These are phyloP conservation scores for Toxicodendron radicans DNA, from an alignment of 345 rosid genomes.

Conservation along the genomic window DNA sequence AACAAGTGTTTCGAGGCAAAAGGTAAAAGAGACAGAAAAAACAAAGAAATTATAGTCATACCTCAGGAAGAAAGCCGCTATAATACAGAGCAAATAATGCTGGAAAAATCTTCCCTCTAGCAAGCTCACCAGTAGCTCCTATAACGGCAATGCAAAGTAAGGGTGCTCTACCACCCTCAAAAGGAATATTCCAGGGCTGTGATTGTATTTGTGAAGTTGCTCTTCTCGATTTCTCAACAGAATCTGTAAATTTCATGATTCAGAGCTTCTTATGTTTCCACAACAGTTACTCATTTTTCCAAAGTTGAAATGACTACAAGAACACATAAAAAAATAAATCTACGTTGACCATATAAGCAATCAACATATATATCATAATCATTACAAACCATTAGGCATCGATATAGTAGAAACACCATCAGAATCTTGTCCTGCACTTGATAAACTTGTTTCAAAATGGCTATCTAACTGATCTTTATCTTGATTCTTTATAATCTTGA, in stretches of 20 bases:
- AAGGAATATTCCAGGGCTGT: conserved; percentile 25
- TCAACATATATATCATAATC: not conserved
- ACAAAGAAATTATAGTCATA: conserved; percentile 20
- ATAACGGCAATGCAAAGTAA: conserved; percentile 73
- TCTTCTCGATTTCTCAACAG: conserved; percentile 17
- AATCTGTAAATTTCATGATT: conserved; percentile 20
- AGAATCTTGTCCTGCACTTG: conserved; percentile 29
- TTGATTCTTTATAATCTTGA: conserved; percentile 36
- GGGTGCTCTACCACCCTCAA: conserved; percentile 35
- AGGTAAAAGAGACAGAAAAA: not conserved
- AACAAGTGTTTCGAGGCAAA: not conserved
- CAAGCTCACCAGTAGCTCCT: conserved; percentile 81
- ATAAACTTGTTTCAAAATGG: conserved; percentile 34
- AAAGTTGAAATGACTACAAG: not conserved
- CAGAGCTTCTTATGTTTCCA: not conserved
- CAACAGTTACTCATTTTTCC: not conserved
- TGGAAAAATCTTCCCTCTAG: conserved; percentile 63
- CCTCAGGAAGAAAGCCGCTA: conserved; percentile 83
- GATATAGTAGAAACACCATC: conserved; percentile 19
- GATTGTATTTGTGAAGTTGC: conserved; percentile 26
- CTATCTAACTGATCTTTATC: conserved; percentile 22
- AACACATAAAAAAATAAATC: not conserved
- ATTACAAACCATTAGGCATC: conserved; percentile 25
- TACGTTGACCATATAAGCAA: not conserved
- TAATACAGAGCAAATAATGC: conserved; percentile 76